Evolutionary conservation across 2,329 filamentous ascomycete species (phyloP).

Genomic region (Emericellopsis cladophorae): DNA sequence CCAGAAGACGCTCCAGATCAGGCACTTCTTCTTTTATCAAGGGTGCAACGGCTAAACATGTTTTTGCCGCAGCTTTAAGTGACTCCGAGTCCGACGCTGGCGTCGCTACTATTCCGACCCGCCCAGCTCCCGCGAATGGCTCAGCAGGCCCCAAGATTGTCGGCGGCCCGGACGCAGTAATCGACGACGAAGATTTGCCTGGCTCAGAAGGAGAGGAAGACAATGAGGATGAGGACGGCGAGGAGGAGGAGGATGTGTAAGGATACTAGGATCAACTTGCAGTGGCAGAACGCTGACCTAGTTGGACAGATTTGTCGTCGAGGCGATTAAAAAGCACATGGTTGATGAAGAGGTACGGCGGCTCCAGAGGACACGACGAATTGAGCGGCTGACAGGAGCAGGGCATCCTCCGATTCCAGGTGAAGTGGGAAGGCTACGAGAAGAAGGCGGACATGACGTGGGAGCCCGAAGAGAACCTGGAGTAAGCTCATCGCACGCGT

Average conservation of each 20-base stretch:
- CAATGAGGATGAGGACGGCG: conserved; percentile 18
- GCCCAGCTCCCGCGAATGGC: not conserved
- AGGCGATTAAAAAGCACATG: conserved; percentile 57
- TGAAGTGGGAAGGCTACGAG: conserved; percentile 74
- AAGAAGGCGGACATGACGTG: conserved; percentile 60
- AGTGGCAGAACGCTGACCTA: conserved; percentile 5
- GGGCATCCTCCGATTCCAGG: conserved; percentile 47
- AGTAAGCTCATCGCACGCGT: conserved; percentile 7
- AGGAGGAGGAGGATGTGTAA: conserved; percentile 26
- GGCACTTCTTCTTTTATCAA: not conserved
- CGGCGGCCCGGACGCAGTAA: not conserved
- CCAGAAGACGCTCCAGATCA: not conserved
- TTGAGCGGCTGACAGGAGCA: conserved; percentile 11
- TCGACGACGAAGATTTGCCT: not conserved
- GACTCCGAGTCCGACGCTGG: conserved; percentile 1
- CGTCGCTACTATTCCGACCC: not conserved
- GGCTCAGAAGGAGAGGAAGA: conserved; percentile 11
- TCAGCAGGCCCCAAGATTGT: not conserved
- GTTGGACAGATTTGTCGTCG: conserved; percentile 53
- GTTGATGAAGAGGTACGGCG: conserved; percentile 39
- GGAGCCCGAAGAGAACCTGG: conserved; percentile 60
- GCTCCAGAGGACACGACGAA: not conserved
- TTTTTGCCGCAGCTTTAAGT: not conserved
- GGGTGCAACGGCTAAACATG: not conserved
- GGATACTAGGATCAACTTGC: conserved; percentile 10